phyloP scores from a whole-genome alignment of 768 basidiomycete species.

The Russula griseocarnosa region DNA sequence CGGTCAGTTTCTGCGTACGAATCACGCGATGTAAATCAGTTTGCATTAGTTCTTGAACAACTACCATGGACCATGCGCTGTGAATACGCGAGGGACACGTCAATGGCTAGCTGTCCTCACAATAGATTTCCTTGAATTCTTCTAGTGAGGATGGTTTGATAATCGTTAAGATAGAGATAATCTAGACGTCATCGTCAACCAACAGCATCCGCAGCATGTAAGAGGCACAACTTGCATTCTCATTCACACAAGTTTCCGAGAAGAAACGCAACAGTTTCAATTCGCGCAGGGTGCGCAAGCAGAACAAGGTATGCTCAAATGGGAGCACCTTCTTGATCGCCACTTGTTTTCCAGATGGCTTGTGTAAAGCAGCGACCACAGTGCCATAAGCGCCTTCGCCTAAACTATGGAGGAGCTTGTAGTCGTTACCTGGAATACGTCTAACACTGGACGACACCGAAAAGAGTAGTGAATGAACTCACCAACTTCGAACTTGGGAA shows the following conservation, averaged over 20 bases:
- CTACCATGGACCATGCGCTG: conserved; percentile 36
- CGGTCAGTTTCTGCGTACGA: conserved; percentile 82
- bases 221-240: conserved; percentile 52
- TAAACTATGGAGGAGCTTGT: conserved; percentile 67
- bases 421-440: conserved; percentile 56
- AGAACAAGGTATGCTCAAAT: conserved; percentile 92
- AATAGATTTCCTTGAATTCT: conserved; percentile 84
- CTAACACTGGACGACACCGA: background rate
- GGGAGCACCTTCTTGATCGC: conserved; percentile 96
- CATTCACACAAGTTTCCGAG: conserved; percentile 73
- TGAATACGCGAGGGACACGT: background rate
- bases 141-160: conserved; percentile 73
- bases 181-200: conserved; percentile 42
- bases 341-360: conserved; percentile 74
- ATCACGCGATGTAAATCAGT: conserved; percentile 90
- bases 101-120: conserved; percentile 38
- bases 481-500: conserved; percentile 75
- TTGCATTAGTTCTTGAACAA: conserved; percentile 86
- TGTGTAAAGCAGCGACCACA: conserved; percentile 84
- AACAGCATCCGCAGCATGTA: conserved; percentile 16
- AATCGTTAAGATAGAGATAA: conserved; percentile 90
- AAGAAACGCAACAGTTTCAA: conserved; percentile 87
- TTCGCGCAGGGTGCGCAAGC: conserved; percentile 83
- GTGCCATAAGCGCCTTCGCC: conserved; percentile 90
- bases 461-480: conserved; percentile 24